Evolutionary conservation across 345 rosid genomes (phyloP), one percentile per base, ranked within the genome.

Genomic region (Theobroma cacao): DNA sequence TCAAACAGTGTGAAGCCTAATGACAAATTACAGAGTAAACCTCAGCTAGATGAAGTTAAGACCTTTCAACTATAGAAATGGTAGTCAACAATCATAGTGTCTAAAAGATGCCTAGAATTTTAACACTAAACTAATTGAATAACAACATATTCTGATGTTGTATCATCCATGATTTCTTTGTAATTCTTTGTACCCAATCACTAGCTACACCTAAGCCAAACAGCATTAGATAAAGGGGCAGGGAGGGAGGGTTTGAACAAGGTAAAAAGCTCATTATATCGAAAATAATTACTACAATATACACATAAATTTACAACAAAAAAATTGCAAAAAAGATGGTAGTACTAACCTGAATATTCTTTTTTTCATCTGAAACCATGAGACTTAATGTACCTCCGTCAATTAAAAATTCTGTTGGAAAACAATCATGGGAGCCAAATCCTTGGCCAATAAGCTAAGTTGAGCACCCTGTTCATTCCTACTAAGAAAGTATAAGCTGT

Each of bases 391-490:
- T 91, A 85, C 91, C 94, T 84, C 99, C 99, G 85, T 96, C 99
- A 82, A 96, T 96, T 85, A 96, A 85, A 89, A 96, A 96, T 85
- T 94, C 99, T 2, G 99, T 91, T 62, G 99, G 94, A 58, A 88
- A 84, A 87, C 97, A 94, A 88, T 96, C 99, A 28, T 94, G 95
- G 28, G 94, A 90, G 63, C 97, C 96, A 59, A 92, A 87, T 96
- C 99, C 86, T 96, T 96, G 78, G 98, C 97, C 86, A 96, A 84
- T 82, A 94, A 88, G 84, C 68, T 91, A 75, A 96, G 97, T 80
- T 94, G 98, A 82, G 99, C 90, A 69, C 97, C 99, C 84, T 94
- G 97, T 85, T 96, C 99, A 83, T 92, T 96, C 99, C 99, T 94
- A 82, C 87, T 92, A 78, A 96, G 94, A 81, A 96, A 96, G 86